Base-by-base conservation (phyloP, 306 rosid genomes). In the Cucurbita pepo region DNA sequence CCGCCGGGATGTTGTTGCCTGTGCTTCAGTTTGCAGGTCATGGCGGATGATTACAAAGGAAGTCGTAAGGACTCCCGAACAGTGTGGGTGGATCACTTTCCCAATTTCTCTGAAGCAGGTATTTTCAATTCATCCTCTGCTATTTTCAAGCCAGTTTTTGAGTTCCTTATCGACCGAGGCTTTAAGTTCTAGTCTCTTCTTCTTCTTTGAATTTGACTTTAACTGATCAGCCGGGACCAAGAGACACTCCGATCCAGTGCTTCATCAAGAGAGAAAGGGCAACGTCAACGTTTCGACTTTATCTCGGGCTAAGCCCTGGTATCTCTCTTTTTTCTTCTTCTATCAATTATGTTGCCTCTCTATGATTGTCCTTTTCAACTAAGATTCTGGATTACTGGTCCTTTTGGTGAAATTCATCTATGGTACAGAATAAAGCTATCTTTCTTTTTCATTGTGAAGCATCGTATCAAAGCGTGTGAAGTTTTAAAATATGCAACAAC, bases 31-130 rank as follows among this genome's bases (percentile, higher is more conserved):
- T 83, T 93, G 98, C 72, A 81, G 83, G 83, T 57, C 89, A 8
- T 93, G 98, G 97, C 86, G 97, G 80, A 75, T 83, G 54, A 81
- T 90, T 69, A 87, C 98, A 1, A 84, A 87, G 71, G 88, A 82
- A 69, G 84, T 90, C 22, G 91, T 93, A 44, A 86, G 85, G 76
- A 93, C 98, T 81, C 94, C 88, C 0, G 97, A 93, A 76, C 87
- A 87, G 76, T 88, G 89, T 82, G 92, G 97, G 54, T 86, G 71
- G 74, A 79, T 93, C 66, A 90, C 97, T 44, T 93, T 90, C 74
- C 96, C 98, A 19, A 87, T 93, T 73, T 93, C 98, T 43, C 81
- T 93, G 57, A 93, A 90, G 81, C 98, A 88, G 97, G 98, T 90
- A 69, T 38, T n/a, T 66, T 36, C 12, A 50, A 4, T 4, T 54